Base-by-base conservation (phyloP, 2,329 filamentous ascomycete genomes). In the Cladophialophora psammophila region DNA sequence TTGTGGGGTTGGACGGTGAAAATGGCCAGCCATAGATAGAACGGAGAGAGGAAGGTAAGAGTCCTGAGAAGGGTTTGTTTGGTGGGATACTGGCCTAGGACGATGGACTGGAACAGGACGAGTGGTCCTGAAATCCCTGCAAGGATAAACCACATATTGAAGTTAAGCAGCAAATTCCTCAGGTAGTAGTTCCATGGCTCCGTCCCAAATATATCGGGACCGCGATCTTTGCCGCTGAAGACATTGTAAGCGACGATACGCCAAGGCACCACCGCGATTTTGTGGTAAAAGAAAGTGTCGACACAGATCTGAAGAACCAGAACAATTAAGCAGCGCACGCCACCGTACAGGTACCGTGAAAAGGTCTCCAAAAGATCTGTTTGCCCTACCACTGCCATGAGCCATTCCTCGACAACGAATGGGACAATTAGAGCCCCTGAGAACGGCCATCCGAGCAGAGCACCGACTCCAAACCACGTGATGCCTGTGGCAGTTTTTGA, bases 151-250 rank as follows among this genome's bases (percentile, higher is more conserved):
- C 94, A 98, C 55, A 96, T 80, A 76, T 98, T 97, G 84, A 98
- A 99, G 81, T 99, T 99, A 66, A 99, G 84, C 15, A 90, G 81
- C 52, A 99, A 82, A 74, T 99, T 99, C 73, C 92, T 91, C 73
- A 97, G 84, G 79, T 99, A 99, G 77, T 97, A 99, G 61, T 94
- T 90, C 95, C 94, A 98, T 1, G 94, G 92, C 79, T 99, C 95
- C 0, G 92, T 96, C 53, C 95, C 95, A 75, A 97, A 99, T 40
- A 99, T 91, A 63, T 97, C 87, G 0, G 95, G 95, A 0, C 94
- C 95, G 75, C 84, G 86, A 36, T 89, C 91, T 0, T 87, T 86
- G 6, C 88, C 88, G 7, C 91, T 91, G 76, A 99, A 94, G 52
- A 99, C 88, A 77, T 99, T 99, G 85, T 99, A 99, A 71, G 90